Base-by-base conservation (phyloP, 2,329 filamentous ascomycete genomes). In the Atkinsonella hypoxylon region DNA sequence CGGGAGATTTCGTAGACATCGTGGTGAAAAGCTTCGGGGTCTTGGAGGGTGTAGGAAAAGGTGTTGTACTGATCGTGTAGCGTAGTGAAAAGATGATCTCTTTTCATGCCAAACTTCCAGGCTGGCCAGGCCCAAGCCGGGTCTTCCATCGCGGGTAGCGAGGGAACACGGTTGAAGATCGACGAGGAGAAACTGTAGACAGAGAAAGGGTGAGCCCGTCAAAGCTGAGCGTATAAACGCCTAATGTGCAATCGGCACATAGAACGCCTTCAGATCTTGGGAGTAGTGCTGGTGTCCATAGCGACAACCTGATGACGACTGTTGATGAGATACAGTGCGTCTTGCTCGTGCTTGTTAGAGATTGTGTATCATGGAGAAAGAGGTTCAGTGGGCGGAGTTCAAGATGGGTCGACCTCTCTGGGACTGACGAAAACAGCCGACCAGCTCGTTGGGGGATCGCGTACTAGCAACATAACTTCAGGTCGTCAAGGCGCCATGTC, bases 81-180 rank as follows among this genome's bases (percentile, higher is more conserved):
- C 48, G 72, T 76, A 49, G 73, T 75, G 61, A 74, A 74, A 64
- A 81, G 74, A 59, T 79, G 77, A 51, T 74, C 72, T 61, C 72
- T 72, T 70, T 77, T 79, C 72, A 81, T 73, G 60, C 76, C 77
- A 68, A 81, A 81, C 64, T 81, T 81, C 77, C 78, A 81, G 58
- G 74, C 72, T 42, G 78, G 78, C 78, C 78, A 81, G 57, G 70
- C 67, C 61, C 65, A 69, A 56, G 64, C 69, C 32, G 70, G 71
- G 51, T 79, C 77, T 64, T 80, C 76, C 78, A 81, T 81, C 54
- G 58, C 58, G 59, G 60, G 34, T 31, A 34, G 20, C 38, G 55
- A 31, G 46, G 38, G 46, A 22, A n/a, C 43, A 40, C 30, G 3
- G 20, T 38, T 30, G 17, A 30, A 26, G 45, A 15, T 50, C 31